These are phyloP conservation scores for Cyclotella choctawhatcheeana DNA, from an alignment of 108 stramenopile genomes.

Conservation along the genomic window DNA sequence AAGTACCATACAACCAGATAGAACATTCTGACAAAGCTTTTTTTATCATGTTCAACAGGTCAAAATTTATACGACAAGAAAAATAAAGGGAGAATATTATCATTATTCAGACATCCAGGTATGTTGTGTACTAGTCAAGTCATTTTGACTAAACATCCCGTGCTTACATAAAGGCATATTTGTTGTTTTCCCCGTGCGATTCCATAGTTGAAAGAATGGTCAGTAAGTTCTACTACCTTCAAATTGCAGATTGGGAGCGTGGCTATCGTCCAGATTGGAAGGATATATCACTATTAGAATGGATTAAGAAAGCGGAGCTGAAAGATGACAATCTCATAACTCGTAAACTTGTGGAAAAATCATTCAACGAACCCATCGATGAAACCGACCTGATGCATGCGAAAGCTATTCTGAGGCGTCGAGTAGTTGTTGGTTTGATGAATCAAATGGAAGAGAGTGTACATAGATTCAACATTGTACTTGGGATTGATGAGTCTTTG, in stretches of 20 bases:
- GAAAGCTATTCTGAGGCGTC: conserved; percentile 42
- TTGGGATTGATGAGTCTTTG: conserved; percentile 32
- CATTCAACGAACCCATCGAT: conserved; percentile 10
- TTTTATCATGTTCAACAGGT: too few species aligned
- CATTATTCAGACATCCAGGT: conserved; percentile 61
- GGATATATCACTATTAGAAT: conserved; percentile 53
- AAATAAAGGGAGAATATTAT: conserved; percentile 47
- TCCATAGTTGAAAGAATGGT: conserved; percentile 56
- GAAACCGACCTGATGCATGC: conserved; percentile 36
- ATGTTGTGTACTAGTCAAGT: too few species aligned
- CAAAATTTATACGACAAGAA: conserved; percentile 41
- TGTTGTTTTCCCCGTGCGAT: too few species aligned
- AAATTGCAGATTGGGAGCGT: conserved; percentile 58
- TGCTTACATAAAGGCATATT: too few species aligned
- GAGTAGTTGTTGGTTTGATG: conserved; percentile 57
- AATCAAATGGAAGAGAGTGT: conserved; percentile 54
- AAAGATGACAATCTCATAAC: conserved; percentile 28
- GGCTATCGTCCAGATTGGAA: conserved; percentile 56
- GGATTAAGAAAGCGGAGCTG: conserved; percentile 22
- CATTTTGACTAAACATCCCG: too few species aligned
- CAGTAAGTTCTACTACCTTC: conserved; percentile 64
- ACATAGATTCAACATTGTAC: conserved; percentile 39
- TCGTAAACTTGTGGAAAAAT: conserved; percentile 22
- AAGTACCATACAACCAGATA: too few species aligned
- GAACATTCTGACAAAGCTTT: too few species aligned